Evolutionary conservation across 345 rosid genomes (phyloP).

Genomic region (Citrus maxima): DNA sequence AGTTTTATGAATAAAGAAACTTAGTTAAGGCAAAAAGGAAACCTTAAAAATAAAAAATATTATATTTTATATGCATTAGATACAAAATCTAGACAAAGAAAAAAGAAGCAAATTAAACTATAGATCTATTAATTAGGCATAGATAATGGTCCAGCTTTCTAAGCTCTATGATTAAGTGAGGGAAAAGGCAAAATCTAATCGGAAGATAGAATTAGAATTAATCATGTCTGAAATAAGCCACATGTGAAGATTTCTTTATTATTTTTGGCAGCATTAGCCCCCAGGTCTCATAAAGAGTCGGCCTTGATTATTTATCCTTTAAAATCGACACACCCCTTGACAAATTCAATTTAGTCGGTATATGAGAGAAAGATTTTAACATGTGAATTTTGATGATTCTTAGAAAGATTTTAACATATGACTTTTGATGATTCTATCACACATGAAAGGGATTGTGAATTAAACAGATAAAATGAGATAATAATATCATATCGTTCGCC

Average conservation of each 20-base stretch:
- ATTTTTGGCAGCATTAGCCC: neutral
- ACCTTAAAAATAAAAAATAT: neutral
- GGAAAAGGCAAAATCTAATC: neutral
- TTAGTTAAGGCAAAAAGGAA: neutral
- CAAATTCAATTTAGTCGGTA: neutral
- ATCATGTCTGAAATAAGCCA: neutral
- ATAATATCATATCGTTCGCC: no score
- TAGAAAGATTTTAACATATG: no score
- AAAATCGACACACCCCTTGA: neutral
- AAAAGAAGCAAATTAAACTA: neutral
- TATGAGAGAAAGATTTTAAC: neutral
- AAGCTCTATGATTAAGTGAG: slow-evolving; percentile 11
- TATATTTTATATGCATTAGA: neutral
- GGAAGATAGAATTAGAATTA: neutral
- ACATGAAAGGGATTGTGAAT: no score
- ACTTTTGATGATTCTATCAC: no score
- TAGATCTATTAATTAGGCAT: neutral
- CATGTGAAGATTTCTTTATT: neutral
- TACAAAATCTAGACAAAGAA: slow-evolving; percentile 4
- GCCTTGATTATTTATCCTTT: neutral
- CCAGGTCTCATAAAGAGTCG: neutral
- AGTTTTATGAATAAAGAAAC: neutral
- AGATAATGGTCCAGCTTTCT: slow-evolving; percentile 13
- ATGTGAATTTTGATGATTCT: no score
- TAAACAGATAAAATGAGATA: no score